Evolutionary conservation across 2,329 filamentous ascomycete species (phyloP), one percentile per base, ranked within the genome.

Genomic region (Penicillium capsulatum): DNA sequence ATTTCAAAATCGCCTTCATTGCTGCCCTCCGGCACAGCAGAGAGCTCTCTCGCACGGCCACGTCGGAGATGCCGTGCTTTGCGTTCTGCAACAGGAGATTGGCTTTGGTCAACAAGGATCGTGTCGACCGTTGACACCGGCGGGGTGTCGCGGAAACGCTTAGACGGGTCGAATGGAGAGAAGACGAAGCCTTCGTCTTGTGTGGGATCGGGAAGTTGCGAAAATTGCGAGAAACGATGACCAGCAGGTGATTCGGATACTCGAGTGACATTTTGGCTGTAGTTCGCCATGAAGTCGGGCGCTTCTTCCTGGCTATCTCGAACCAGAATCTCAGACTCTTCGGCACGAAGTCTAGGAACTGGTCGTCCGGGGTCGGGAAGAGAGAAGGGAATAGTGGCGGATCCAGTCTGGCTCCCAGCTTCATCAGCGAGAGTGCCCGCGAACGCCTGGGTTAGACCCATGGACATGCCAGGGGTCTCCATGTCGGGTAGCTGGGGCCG

Each of bases 381-480:
- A 3, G 59, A 56, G 27, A 54, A 51, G 1, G 51, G 62, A 30
- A 77, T 73, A 14, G 69, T 67, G 7, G 76, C 50, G 7, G 75
- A 76, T 45, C 76, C 72, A 46, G 71, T 64, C 43, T 73, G 58
- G 11, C 52, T 59, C 11, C 64, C 58, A n/a, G 64, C 63, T 43
- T 72, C 70, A 26, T 78, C 80, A 33, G 86, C 88, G 80, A 96
- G 84, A 1, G 89, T 95, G 9, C 87, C 87, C 4, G 85, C 86
- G 59, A 95, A 96, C 47, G 92, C 91, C 55, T 95, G 90, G 0
- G 88, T 94, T 31, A 95, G 73, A 7, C 87, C 85, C 29, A 94
- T 62, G 4, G 71, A 65, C 36, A 67, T 55, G 28, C 63, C 58
- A 42, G 56, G 71, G 60, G 51, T 68, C 56, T 81, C 77, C 14